Base-by-base conservation (phyloP, 495 filamentous ascomycete genomes). In the Hypoxylon fragiforme region DNA sequence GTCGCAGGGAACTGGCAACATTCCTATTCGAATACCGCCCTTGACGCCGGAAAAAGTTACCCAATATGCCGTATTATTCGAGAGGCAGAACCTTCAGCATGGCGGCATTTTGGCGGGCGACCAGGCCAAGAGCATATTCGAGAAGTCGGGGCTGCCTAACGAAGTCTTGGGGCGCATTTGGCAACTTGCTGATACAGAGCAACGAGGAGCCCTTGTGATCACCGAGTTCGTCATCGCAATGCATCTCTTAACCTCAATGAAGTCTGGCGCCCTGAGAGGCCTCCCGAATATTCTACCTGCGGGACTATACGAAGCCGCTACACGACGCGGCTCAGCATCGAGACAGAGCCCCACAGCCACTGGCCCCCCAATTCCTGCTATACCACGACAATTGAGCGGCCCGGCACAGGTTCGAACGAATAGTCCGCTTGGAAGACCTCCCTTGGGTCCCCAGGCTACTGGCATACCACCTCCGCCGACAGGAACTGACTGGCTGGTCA, bases 151-250 rank as follows among this genome's bases (percentile, higher is more conserved):
- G 22, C 77, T 97, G 19, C 89, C 94, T 1, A 97, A 95, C 67
- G 91, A 97, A 59, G 77, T 89, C 1, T 79, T 98, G 14, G 94
- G 90, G 8, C 85, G 87, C 44, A 97, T 98, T 69, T 98, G 94
- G 94, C 90, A 87, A 62, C 79, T 98, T 39, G 86, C 91, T 7
- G 94, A 98, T 70, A 91, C 88, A 1, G 89, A 96, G 66, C 90
- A 96, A 67, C 83, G 91, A 44, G 95, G 94, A 19, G 85, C 85
- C 26, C 81, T 98, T n/a, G 88, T 89, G 55, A 77, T 83, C 59
- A 92, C 91, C 9, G 94, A 97, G 53, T 98, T 98, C 68, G 87
- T 97, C 62, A 94, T 98, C 61, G 92, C 95, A 8, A 98, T 98
- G 94, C 94, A 98, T 73, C 79, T 98, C 21, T 77, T 98, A 44